These are phyloP conservation scores for Ceratonia siliqua DNA, from an alignment of 306 rosid species.

Conservation along the genomic window DNA sequence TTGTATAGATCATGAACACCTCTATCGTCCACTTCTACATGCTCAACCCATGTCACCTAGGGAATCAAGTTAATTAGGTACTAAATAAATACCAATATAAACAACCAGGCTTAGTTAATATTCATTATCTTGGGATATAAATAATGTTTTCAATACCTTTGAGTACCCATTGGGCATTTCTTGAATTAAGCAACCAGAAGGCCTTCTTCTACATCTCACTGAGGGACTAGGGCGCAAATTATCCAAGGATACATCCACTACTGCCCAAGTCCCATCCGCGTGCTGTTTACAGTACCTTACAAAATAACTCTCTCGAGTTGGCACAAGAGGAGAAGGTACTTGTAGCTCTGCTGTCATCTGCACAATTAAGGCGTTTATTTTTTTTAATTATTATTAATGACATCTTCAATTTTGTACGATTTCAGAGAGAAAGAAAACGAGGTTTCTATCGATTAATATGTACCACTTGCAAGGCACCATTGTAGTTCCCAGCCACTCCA, in stretches of 20 bases:
- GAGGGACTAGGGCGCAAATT: slow-evolving; percentile 67
- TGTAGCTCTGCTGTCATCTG: slow-evolving; percentile 96
- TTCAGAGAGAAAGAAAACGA: neutral
- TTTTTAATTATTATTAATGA: too few species aligned
- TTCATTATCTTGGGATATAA: neutral
- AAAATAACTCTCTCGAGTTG: slow-evolving; percentile 86
- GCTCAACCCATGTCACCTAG: slow-evolving; percentile 94
- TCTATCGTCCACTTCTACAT: slow-evolving; percentile 91
- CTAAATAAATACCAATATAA: neutral
- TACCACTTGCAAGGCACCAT: slow-evolving; percentile 99
- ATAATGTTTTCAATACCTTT: slow-evolving; percentile 48
- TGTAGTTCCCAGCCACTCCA: slow-evolving; percentile 95
- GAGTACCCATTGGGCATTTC: slow-evolving; percentile 98
- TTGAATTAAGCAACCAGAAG: slow-evolving; percentile 95
- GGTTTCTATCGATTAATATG: neutral
- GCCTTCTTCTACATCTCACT: slow-evolving; percentile 73
- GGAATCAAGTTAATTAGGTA: neutral
- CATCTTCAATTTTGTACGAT: too few species aligned
- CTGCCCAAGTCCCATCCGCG: slow-evolving; percentile 87
- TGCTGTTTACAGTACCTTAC: slow-evolving; percentile 94
- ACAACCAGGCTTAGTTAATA: neutral
- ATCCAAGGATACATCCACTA: slow-evolving; percentile 92
- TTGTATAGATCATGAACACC: slow-evolving; percentile 91
- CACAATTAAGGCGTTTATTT: slow-evolving; percentile 12
- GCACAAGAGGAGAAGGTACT: slow-evolving; percentile 92